Conservation (phyloP, 2,329 filamentous ascomycete species). For the Stagonosporopsis vannaccii region DNA sequence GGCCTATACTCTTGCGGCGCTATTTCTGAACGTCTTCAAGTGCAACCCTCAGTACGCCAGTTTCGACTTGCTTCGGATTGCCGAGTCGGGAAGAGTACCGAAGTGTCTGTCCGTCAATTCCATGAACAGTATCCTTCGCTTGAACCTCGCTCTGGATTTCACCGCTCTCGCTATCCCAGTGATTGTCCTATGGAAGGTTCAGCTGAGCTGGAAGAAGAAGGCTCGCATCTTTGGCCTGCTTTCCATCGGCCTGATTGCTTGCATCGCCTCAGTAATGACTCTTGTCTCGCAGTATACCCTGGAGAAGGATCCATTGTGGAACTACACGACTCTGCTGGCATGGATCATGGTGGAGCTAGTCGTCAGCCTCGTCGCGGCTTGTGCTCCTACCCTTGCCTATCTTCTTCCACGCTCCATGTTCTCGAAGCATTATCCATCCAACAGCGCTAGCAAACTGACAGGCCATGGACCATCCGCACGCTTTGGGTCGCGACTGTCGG, state of each 20-base stretch:
- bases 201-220: conserved; percentile 14
- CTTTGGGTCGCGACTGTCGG: conserved; percentile 1
- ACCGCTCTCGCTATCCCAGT: conserved; percentile 13
- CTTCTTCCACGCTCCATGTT: conserved; percentile 6
- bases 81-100: conserved; percentile 10
- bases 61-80: conserved; percentile 11
- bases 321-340: conserved; percentile 12
- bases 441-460: conserved; percentile 10
- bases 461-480: neutral
- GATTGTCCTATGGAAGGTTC: conserved; percentile 12
- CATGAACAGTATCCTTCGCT: conserved; percentile 14
- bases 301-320: conserved; percentile 12
- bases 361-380: conserved; percentile 10
- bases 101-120: conserved; percentile 10
- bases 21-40: conserved; percentile 13
- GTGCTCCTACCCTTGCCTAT: conserved; percentile 15
- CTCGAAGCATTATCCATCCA: conserved; percentile 7
- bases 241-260: conserved; percentile 13
- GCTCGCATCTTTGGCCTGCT: conserved; percentile 12
- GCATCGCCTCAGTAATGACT: conserved; percentile 15
- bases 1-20: conserved; percentile 6
- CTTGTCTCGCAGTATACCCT: conserved; percentile 13
- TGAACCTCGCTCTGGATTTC: conserved; percentile 15
- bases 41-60: conserved; percentile 14
- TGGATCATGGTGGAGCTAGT: conserved; percentile 15